Evolutionary conservation across 352 stramenopile species (phyloP).

Genomic region (Phytophthora melonis): DNA sequence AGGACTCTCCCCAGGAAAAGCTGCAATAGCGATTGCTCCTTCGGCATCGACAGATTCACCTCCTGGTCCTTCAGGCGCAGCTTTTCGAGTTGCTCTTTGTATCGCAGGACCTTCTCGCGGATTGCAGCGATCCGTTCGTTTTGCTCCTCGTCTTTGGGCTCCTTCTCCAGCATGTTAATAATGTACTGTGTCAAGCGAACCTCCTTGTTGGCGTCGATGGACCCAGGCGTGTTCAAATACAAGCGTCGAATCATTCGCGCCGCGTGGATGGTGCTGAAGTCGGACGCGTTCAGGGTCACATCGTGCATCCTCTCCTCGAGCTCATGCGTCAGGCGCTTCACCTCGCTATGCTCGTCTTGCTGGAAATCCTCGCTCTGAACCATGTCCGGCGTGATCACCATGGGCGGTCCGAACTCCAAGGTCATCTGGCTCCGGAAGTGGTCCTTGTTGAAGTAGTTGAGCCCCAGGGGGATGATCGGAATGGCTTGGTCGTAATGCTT

Average conservation of each 20-base stretch:
- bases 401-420: conserved; percentile 75
- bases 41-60: conserved; percentile 54
- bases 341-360: conserved; percentile 52
- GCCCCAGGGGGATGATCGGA: conserved; percentile 71
- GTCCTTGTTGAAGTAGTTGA: conserved; percentile 90
- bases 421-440: conserved; percentile 79
- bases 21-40: conserved; percentile 63
- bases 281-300: conserved; percentile 65
- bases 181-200: conserved; percentile 82
- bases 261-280: conserved; percentile 69
- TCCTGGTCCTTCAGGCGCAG: conserved; percentile 79
- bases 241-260: conserved; percentile 75
- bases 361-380: conserved; percentile 53
- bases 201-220: conserved; percentile 76
- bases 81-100: conserved; percentile 65
- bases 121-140: conserved; percentile 48
- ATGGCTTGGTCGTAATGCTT: conserved; percentile 77
- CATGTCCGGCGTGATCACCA: conserved; percentile 59
- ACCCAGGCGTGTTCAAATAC: conserved; percentile 67
- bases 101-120: conserved; percentile 64
- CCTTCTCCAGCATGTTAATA: conserved; percentile 75
- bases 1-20: conserved; percentile 73
- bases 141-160: conserved; percentile 44
- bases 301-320: conserved; percentile 57
- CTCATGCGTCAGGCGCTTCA: conserved; percentile 57